Conservation (phyloP, 2,329 filamentous ascomycete genomes). For the Lecanicillium sp. region DNA sequence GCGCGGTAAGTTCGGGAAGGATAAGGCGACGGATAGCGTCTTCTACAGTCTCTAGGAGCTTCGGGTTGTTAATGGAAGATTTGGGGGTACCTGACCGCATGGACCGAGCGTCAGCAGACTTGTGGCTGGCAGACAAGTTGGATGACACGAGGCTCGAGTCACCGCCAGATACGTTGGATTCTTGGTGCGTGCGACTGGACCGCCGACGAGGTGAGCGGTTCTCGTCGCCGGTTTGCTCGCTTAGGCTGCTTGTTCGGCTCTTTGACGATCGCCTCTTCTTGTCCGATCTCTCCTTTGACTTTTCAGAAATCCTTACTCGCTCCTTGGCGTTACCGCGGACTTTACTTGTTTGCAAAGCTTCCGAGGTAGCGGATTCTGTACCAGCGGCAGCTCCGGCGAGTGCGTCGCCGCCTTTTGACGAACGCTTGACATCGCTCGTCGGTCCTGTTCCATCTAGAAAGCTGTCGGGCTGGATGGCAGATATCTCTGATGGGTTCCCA, state of each 20-base stretch:
- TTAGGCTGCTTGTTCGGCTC: constrained; percentile 40
- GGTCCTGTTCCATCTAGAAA: constrained; percentile 51
- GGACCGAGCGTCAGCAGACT: constrained; percentile 47
- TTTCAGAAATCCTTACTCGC: constrained; percentile 29
- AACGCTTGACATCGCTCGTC: constrained; percentile 31
- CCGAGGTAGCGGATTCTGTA: constrained; percentile 9
- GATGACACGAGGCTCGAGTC: constrained; percentile 49
- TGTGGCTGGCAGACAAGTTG: constrained; percentile 43
- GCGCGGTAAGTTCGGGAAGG: constrained; percentile 79
- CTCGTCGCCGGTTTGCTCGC: constrained; percentile 40
- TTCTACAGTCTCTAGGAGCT: constrained; percentile 82
- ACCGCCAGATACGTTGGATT: constrained; percentile 42
- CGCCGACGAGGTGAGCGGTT: constrained; percentile 37
- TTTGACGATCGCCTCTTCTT: constrained; percentile 28
- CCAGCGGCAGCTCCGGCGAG: constrained; percentile 29
- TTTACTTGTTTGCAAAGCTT: constrained; percentile 32
- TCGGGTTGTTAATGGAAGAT: constrained; percentile 80
- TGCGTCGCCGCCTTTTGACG: constrained; percentile 23
- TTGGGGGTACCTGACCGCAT: constrained; percentile 43
- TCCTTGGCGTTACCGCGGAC: constrained; percentile 35
- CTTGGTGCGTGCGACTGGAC: constrained; percentile 43
- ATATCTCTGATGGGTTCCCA: constrained; percentile 74
- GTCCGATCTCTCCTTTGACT: constrained; percentile 41
- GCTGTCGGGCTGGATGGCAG: constrained; percentile 58
- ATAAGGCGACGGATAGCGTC: constrained; percentile 87